Evolutionary conservation across 148 eudicot genomes (phyloP), one percentile per base, ranked within the genome.

Genomic region (Diospyros lotus): DNA sequence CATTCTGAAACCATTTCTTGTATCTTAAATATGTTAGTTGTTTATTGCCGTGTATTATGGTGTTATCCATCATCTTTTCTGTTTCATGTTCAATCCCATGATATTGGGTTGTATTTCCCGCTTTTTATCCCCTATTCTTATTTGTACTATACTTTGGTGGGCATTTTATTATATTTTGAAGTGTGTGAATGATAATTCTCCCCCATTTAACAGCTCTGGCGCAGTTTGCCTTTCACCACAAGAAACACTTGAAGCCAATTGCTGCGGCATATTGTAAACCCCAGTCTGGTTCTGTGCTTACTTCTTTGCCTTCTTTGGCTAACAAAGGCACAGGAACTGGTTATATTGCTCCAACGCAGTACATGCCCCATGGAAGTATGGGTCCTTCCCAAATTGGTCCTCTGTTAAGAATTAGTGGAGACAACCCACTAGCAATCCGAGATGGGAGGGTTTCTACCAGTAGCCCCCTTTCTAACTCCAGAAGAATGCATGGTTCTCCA

Each of bases 401-500:
- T 56, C 73, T 92, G 72, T 73, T 84, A 68, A 89, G 92, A 83
- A 80, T 83, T 74, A 87, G 91, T 40, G 89, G 82, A 82, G 95
- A 90, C 41, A 79, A 86, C 82, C 80, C 86, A 73, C 72, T 89
- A 14, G 74, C 73, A 28, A 77, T 71, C 64, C 87, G 94, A 63
- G 98, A 95, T 81, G 96, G 93, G 68, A 87, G 97, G 82, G 90
- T 85, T 73, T 87, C 94, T 48, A 81, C 94, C 56, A 89, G 97
- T 78, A 95, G 90, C 82, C 98, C 96, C 17, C 89, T 92, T 73
- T 89, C 93, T 68, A 74, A 84, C 62, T 71, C 98, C 69, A 94
- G 94, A 78, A 75, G 92, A 58, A 83, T 95, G 94, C 96, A 92
- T 77, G 97, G 97, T 39, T 95, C 98, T 82, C 98, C 97, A 62